Evolutionary conservation across 2,329 filamentous ascomycete species (phyloP).

Genomic region (Cercospora nicotianae): DNA sequence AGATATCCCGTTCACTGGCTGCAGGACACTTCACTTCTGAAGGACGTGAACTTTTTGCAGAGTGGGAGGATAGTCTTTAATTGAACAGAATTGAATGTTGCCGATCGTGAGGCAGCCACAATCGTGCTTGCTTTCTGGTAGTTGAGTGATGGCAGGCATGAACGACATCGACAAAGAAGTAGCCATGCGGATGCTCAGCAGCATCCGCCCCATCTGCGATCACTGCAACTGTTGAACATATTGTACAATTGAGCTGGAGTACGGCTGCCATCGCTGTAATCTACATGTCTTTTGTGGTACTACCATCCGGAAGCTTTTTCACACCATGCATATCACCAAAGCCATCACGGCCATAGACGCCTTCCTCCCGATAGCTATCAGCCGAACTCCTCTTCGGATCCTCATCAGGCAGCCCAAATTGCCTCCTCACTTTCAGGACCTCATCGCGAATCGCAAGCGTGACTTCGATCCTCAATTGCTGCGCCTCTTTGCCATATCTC

Average conservation of each 20-base stretch:
- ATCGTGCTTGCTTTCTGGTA: neutral
- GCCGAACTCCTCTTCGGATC: slow-evolving; percentile 74
- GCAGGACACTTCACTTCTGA: neutral
- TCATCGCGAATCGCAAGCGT: slow-evolving; percentile 75
- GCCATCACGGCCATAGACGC: slow-evolving; percentile 47
- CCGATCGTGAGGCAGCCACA: neutral
- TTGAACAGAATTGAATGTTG: neutral
- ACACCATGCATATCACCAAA: slow-evolving; percentile 42
- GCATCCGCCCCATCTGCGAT: neutral
- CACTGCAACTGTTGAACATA: neutral
- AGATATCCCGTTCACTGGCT: neutral
- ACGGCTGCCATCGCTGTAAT: neutral
- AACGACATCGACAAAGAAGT: neutral
- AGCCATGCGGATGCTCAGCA: neutral
- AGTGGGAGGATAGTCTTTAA: neutral
- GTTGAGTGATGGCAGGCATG: neutral
- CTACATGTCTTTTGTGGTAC: slow-evolving; percentile 59
- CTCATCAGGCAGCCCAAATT: slow-evolving; percentile 73
- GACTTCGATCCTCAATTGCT: slow-evolving; percentile 74
- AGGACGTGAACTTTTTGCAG: neutral
- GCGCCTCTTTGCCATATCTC: slow-evolving; percentile 71
- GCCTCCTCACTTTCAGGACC: slow-evolving; percentile 73
- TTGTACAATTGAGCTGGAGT: neutral
- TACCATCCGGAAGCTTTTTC: slow-evolving; percentile 57
- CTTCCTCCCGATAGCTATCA: slow-evolving; percentile 73